Base-by-base conservation (phyloP, 1,284 basidiomycete genomes). In the Meira nashicola region DNA sequence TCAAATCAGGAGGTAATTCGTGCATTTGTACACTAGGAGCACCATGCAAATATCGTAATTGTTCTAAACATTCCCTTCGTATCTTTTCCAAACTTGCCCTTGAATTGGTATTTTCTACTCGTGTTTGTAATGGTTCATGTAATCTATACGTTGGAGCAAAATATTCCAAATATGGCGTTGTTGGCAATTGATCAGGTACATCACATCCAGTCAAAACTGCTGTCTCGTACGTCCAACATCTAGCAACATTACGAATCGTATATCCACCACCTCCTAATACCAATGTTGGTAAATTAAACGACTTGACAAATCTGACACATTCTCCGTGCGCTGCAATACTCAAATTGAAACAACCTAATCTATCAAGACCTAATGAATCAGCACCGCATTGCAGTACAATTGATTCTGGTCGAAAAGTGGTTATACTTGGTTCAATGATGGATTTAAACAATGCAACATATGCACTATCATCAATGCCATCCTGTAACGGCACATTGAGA, bases 211-310 rank as follows among this genome's bases (percentile, higher is more conserved):
- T 74, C 15, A 91, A 89, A 25, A 98, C 89, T 5, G 90, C 87
- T 0, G 95, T 98, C 80, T 98, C 94, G 82, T 97, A 96, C 10
- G 94, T 89, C 94, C 94, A 98, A 77, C 94, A 97, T n/a, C 94
- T 85, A 46, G 90, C 90, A 57, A 98, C 94, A 70, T 94, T 95
- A 54, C 78, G 67, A 71, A 92, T 89, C 1, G 89, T 93, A 78
- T 98, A 98, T 0, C 94, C 94, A 1, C 94, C 94, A 1, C 94
- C 94, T 17, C 94, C 94, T 1, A 98, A 79, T 7, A 95, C 89
- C 15, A 98, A 83, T 5, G 97, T 81, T 0, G 94, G 94, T 0
- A 96, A 84, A 61, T 87, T 87, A 80, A 91, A 97, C 58, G 88
- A 88, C 70, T 93, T 88, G 60, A 97, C 91, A 79, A 93, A 96